phyloP scores from a whole-genome alignment of 192 early-diverging fungal genomes.

The Cladochytrium replicatum region DNA sequence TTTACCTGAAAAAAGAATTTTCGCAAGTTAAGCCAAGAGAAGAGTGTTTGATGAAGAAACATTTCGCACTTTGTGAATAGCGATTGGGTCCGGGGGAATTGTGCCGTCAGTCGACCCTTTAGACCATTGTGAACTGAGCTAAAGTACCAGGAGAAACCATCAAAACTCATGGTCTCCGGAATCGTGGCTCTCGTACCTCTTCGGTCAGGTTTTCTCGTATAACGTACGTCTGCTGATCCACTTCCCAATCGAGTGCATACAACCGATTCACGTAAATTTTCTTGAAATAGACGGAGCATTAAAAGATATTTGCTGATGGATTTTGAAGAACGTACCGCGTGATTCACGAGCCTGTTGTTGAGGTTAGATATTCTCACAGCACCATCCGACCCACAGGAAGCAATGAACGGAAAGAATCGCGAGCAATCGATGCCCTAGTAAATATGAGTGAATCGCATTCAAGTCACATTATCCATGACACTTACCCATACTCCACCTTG shows the following conservation, averaged over 20 bases:
- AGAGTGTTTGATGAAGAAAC: not conserved
- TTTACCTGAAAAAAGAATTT: not conserved
- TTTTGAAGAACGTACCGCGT: not conserved
- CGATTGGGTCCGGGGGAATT: slow-evolving; percentile 15
- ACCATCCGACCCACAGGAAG: slow-evolving; percentile 25
- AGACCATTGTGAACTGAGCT: slow-evolving; percentile 1
- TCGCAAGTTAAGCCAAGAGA: too few species aligned
- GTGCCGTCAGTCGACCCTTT: slow-evolving; percentile 14
- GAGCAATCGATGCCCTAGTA: slow-evolving; percentile 18
- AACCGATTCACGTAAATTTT: slow-evolving; percentile 12
- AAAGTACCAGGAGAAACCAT: not conserved
- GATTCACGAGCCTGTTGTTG: slow-evolving; percentile 2
- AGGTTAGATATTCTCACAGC: slow-evolving; percentile 21
- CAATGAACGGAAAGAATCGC: slow-evolving; percentile 17
- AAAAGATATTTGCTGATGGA: not conserved
- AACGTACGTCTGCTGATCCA: not conserved
- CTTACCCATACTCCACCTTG: too few species aligned
- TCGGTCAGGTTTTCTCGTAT: slow-evolving; percentile 14
- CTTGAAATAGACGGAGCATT: not conserved
- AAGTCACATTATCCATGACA: too few species aligned
- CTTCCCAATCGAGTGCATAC: slow-evolving; percentile 20
- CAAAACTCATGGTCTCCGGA: not conserved
- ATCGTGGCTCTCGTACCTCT: slow-evolving; percentile 6
- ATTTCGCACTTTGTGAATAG: slow-evolving; percentile 25
- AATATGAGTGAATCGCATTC: slow-evolving; percentile 11